Percentiles rank a stretch among this genome's conserved stretches.
These are phyloP conservation scores for Krasilnikovozyma curviuscula DNA, from an alignment of 768 basidiomycete species.

Conservation along the genomic window DNA sequence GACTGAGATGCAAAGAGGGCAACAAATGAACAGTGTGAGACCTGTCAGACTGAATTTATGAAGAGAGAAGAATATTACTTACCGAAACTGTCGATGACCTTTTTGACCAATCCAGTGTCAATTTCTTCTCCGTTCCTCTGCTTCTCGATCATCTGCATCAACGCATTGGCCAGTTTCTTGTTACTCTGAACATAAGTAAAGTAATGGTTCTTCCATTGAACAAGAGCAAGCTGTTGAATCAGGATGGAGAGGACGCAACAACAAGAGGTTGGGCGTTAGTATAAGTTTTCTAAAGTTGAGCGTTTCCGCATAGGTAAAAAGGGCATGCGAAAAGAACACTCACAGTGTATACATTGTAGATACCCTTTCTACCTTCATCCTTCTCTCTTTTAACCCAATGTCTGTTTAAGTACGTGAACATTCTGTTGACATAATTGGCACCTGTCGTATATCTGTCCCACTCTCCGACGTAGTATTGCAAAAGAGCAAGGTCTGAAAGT, in stretches of 20 bases:
- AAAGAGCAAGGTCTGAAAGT: conserved; percentile 65
- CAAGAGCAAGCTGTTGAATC: conserved; percentile 54
- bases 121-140: conserved; percentile 88
- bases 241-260: background rate
- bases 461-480: conserved; percentile 76
- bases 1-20: conserved; percentile 27
- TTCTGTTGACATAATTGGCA: conserved; percentile 87
- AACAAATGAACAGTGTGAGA: background rate
- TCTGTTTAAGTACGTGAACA: conserved; percentile 95
- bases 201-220: conserved; percentile 85
- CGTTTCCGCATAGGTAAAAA: background rate
- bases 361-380: conserved; percentile 84
- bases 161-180: conserved; percentile 63
- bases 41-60: background rate
- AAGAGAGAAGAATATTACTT: conserved; percentile 9
- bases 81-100: conserved; percentile 77
- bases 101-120: conserved; percentile 80
- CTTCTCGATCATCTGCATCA: conserved; percentile 73
- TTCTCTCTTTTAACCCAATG: conserved; percentile 98
- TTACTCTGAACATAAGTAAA: conserved; percentile 71
- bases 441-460: conserved; percentile 96
- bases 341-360: conserved; percentile 91
- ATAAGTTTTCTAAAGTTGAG: background rate
- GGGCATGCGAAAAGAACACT: conserved; percentile 19
- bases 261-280: background rate